Evolutionary conservation across 805 yeast genomes (phyloP), one percentile per base, ranked within the genome.

Genomic region (Pichia cabralensis): DNA sequence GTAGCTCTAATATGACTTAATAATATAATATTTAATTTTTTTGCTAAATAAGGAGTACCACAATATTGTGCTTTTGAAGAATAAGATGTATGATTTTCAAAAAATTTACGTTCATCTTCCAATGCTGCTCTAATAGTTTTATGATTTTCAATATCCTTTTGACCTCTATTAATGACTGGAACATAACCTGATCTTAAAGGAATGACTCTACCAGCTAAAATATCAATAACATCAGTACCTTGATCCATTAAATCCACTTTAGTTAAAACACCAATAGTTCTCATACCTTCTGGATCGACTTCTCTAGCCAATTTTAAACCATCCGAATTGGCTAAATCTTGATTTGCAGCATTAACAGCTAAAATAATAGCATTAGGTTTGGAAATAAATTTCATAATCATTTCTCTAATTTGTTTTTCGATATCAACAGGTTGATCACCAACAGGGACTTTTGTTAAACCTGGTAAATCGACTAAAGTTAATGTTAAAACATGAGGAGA

Each of bases 381-480:
- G 19, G 95, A 80, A 45, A 92, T 88, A 55, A 80, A 92, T 60
- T 86, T 88, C 70, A 92, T 69, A 31, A 92, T 67, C 85, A 92
- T 80, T 44, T 86, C 95, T 53, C 86, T 78, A 51, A 92, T 92
- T 62, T 85, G 96, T 45, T 71, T 76, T 64, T 92, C 98, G 46
- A 92, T 92, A 59, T 92, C 98, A 50, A 82, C 80, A 36, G 98
- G 98, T 62, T 92, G 98, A 62, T 92, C 98, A 32, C 98, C 98
- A 36, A 92, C 96, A 4, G 98, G 98, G 25, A 92, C 98, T 57
- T 92, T 92, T 26, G 98, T 92, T 52, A 92, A 72, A 41, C 98
- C 98, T 8, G 98, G 98, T 51, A 92, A 71, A 62, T 92, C 98
- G 26, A 92, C 96, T 49, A 92, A 70, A 7, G 98, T 92, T 55